phyloP scores from a whole-genome alignment of 2,329 filamentous ascomycete genomes.

The Mycosphaerella arachidis region DNA sequence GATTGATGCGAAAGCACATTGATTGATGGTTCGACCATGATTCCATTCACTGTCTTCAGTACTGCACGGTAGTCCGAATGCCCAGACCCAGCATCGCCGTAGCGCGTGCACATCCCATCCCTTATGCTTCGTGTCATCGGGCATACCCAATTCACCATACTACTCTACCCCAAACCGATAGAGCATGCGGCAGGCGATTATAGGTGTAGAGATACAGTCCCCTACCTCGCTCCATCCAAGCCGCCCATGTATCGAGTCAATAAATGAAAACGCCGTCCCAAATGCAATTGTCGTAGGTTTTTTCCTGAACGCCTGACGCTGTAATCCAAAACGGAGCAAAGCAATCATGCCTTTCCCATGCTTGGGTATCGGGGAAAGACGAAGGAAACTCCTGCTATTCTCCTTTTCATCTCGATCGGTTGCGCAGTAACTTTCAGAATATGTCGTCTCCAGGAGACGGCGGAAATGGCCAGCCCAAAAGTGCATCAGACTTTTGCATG shows the following conservation, averaged over 20 bases:
- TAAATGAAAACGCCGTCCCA: neutral
- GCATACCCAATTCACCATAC: neutral
- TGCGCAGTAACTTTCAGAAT: neutral
- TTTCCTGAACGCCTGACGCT: constrained; percentile 11
- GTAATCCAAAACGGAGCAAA: constrained; percentile 6
- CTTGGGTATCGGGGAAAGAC: constrained; percentile 9
- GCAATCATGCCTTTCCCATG: constrained; percentile 6
- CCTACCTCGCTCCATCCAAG: neutral
- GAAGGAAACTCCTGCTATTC: neutral
- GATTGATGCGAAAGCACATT: neutral
- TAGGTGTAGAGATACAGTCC: neutral
- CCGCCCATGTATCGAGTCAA: neutral
- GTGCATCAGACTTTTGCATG: neutral
- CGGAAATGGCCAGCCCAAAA: neutral
- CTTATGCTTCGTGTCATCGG: neutral
- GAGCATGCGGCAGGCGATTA: neutral
- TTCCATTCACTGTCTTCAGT: neutral
- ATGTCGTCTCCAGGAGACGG: neutral
- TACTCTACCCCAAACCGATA: neutral
- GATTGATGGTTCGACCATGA: neutral
- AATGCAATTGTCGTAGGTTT: neutral
- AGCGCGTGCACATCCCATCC: neutral
- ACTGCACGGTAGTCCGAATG: neutral
- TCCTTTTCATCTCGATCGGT: neutral
- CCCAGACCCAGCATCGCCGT: neutral